Evolutionary conservation across 148 eudicot genomes (phyloP).

Genomic region (Silene uniflora): DNA sequence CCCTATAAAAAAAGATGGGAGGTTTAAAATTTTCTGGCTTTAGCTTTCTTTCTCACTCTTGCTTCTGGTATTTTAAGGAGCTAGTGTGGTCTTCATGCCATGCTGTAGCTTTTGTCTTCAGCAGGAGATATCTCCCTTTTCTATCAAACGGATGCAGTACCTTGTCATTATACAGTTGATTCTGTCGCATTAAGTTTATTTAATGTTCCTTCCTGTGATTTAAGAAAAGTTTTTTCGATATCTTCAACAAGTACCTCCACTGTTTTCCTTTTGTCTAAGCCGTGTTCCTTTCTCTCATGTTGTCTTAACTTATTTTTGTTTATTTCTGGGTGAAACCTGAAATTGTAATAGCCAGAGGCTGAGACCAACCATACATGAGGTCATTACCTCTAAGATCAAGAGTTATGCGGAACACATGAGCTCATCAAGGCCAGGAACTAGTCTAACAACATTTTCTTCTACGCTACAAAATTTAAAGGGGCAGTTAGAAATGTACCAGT

Average conservation of each 20-base stretch:
- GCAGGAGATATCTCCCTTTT: too few species aligned
- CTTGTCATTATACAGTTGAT: not conserved
- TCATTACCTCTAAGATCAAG: slow-evolving; percentile 76
- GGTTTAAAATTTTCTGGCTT: too few species aligned
- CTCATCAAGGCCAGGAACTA: slow-evolving; percentile 50
- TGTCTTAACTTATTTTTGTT: slow-evolving; percentile 11
- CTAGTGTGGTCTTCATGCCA: too few species aligned
- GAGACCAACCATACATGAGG: slow-evolving; percentile 87
- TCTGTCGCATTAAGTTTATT: not conserved
- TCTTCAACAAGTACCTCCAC: not conserved
- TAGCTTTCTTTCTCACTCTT: too few species aligned
- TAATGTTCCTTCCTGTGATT: not conserved
- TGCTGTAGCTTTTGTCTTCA: too few species aligned
- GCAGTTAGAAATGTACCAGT: slow-evolving; percentile 62
- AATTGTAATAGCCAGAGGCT: slow-evolving; percentile 75
- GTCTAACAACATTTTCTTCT: slow-evolving; percentile 52
- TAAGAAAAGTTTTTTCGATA: not conserved
- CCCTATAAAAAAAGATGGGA: too few species aligned
- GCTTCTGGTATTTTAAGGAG: too few species aligned
- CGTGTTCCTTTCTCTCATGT: not conserved
- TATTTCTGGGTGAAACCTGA: slow-evolving; percentile 15
- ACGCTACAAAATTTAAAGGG: slow-evolving; percentile 73
- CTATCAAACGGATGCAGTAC: too few species aligned
- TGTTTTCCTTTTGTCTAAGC: not conserved
- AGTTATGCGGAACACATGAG: slow-evolving; percentile 59